Evolutionary conservation across 148 eudicot genomes (phyloP).

Genomic region (Cornus controversa): DNA sequence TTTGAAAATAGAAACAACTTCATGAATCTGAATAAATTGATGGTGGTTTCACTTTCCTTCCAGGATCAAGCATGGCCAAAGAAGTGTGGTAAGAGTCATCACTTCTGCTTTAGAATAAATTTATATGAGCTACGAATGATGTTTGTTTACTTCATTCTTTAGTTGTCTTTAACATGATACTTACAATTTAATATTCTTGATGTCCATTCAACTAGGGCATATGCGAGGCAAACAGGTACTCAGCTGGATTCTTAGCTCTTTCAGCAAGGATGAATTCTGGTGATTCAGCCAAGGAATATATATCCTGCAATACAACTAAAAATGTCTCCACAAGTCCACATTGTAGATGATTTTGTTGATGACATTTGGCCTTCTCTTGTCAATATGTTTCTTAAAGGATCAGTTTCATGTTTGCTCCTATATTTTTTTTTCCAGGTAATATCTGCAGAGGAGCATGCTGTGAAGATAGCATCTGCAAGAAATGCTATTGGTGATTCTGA

Average conservation of each 20-base stretch:
- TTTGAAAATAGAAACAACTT: background rate
- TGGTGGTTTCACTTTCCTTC: conserved; percentile 5
- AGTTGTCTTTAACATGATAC: background rate
- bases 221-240: conserved; percentile 12
- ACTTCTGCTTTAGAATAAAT: background rate
- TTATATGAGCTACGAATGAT: background rate
- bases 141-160: no score
- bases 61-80: conserved; percentile 46
- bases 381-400: background rate
- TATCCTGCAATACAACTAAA: no score
- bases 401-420: background rate
- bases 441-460: conserved; percentile 36
- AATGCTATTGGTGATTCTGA: conserved; percentile 39
- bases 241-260: background rate
- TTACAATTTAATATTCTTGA: background rate
- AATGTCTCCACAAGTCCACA: no score
- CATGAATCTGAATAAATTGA: background rate
- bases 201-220: conserved; percentile 3
- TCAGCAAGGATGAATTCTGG: no score
- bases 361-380: no score
- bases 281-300: no score
- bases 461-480: conserved; percentile 38
- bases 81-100: conserved; percentile 28
- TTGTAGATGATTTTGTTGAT: no score
- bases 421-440: conserved; percentile 11